phyloP scores from a whole-genome alignment of 2,329 filamentous ascomycete genomes.

The Pezicula rhizophila region DNA sequence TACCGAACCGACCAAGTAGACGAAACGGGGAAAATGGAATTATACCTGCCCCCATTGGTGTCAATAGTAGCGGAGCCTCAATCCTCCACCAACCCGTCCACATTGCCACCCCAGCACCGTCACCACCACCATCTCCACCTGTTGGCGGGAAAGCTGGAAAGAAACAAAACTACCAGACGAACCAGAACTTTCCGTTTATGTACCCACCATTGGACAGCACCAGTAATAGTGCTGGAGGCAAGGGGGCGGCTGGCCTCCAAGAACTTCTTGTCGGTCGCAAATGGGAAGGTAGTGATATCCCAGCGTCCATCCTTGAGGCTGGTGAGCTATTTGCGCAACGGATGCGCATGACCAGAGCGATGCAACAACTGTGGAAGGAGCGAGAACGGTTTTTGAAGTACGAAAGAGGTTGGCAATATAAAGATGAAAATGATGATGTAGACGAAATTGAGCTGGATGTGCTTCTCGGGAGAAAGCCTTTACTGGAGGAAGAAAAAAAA shows the following conservation, averaged over 20 bases:
- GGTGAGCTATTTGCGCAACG: conserved; percentile 85
- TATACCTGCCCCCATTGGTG: conserved; percentile 46
- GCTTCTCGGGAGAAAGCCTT: conserved; percentile 34
- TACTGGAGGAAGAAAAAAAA: conserved; percentile 36
- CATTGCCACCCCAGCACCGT: conserved; percentile 96
- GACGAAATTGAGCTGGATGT: conserved; percentile 35
- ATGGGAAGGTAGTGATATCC: conserved; percentile 93
- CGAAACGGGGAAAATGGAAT: conserved; percentile 56
- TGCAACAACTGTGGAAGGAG: conserved; percentile 92
- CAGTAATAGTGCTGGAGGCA: conserved; percentile 86
- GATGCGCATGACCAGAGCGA: conserved; percentile 85
- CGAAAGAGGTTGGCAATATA: conserved; percentile 75
- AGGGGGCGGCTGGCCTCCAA: conserved; percentile 75
- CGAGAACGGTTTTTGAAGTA: conserved; percentile 86
- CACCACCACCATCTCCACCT: conserved; percentile 82
- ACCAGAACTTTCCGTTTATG: conserved; percentile 96
- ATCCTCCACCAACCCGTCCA: conserved; percentile 95
- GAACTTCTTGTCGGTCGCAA: conserved; percentile 73
- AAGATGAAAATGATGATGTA: conserved; percentile 32
- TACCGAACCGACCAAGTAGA: conserved; percentile 67
- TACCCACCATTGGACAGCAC: conserved; percentile 87
- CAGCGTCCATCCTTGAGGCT: conserved; percentile 89
- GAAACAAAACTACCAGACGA: conserved; percentile 99
- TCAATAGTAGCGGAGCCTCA: conserved; percentile 58
- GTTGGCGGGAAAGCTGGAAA: conserved; percentile 89